Percentiles rank a stretch among this genome's conserved stretches.
Conservation (phyloP, 2,329 filamentous ascomycete genomes). For the Phyllosticta citrichinensis region DNA sequence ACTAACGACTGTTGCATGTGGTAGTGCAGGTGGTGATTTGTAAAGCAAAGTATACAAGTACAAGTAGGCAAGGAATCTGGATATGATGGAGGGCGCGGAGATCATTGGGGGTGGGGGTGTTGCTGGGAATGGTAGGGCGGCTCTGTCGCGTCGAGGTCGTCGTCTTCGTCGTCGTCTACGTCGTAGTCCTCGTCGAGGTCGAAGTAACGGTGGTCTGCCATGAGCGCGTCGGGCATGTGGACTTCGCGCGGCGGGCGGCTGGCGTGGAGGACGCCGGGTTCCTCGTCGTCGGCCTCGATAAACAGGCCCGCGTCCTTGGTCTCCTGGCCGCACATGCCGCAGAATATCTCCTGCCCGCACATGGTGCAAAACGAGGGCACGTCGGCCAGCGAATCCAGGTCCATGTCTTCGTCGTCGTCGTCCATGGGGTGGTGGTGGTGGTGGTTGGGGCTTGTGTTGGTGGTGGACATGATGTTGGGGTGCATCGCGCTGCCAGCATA, state of each 20-base stretch:
- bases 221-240: neutral
- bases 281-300: slow-evolving; percentile 33
- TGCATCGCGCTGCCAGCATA: neutral
- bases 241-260: slow-evolving; percentile 6
- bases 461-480: neutral
- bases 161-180: slow-evolving; percentile 11
- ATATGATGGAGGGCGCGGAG: neutral
- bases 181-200: slow-evolving; percentile 8
- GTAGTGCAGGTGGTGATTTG: neutral
- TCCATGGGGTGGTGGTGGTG: neutral
- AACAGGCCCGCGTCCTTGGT: slow-evolving; percentile 34
- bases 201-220: slow-evolving; percentile 14
- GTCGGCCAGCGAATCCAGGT: slow-evolving; percentile 13
- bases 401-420: slow-evolving; percentile 13
- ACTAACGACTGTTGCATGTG: slow-evolving; percentile 9
- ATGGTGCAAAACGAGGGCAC: slow-evolving; percentile 44
- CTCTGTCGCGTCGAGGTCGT: neutral
- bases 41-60: neutral
- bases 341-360: slow-evolving; percentile 48
- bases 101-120: neutral
- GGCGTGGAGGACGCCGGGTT: slow-evolving; percentile 11
- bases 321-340: slow-evolving; percentile 41
- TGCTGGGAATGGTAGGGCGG: neutral
- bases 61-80: neutral
- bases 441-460: neutral